Evolutionary conservation across 306 rosid species (phyloP).

Genomic region (Boehmeria nivea): DNA sequence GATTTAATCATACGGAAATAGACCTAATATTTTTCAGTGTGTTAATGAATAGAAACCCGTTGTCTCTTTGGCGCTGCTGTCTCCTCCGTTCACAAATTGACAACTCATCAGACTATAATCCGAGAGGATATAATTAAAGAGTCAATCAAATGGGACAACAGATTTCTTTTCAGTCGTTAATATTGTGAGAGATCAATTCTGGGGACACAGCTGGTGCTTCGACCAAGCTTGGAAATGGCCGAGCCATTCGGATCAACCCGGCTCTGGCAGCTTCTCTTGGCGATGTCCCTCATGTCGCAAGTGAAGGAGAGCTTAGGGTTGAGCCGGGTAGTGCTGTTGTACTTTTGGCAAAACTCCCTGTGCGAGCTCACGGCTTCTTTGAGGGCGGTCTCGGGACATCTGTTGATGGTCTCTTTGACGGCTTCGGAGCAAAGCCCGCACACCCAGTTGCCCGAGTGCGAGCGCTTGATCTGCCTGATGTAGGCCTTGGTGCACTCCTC

Average conservation of each 20-base stretch:
- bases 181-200: conserved; percentile 2
- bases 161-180: no score
- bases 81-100: neutral
- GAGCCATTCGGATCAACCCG: conserved; percentile 21
- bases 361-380: conserved; percentile 44
- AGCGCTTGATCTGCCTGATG: conserved; percentile 31
- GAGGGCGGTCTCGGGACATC: conserved; percentile 12
- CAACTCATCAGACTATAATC: no score
- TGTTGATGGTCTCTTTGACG: conserved; percentile 40
- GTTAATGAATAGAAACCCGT: no score
- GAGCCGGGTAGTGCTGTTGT: conserved; percentile 39
- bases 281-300: conserved; percentile 50
- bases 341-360: conserved; percentile 42
- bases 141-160: no score
- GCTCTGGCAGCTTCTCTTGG: conserved; percentile 37
- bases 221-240: conserved; percentile 31
- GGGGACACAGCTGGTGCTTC: conserved; percentile 50
- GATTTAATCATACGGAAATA: no score
- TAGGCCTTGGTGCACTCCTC: conserved; percentile 59
- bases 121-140: no score
- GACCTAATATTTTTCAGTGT: no score
- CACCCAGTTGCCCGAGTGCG: conserved; percentile 51
- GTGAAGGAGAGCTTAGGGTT: conserved; percentile 65
- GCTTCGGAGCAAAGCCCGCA: conserved; percentile 82
- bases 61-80: no score